phyloP scores from a whole-genome alignment of 2,329 filamentous ascomycete species.

The Aspergillus sp. region DNA sequence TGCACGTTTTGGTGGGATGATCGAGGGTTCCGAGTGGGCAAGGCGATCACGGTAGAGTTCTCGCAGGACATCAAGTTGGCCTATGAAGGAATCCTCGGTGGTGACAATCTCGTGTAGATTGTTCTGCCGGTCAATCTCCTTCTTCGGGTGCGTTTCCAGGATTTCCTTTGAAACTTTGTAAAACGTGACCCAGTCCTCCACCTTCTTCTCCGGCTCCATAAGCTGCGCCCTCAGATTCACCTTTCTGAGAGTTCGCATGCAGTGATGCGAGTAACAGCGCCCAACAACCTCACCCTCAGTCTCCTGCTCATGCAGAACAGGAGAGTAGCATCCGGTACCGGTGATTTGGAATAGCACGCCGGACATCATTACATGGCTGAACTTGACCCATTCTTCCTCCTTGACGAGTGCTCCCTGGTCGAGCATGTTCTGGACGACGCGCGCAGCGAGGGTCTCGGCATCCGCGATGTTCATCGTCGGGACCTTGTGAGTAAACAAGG shows the following conservation, averaged over 20 bases:
- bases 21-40: constrained; percentile 68
- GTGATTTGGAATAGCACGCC: constrained; percentile 94
- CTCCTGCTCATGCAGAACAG: constrained; percentile 70
- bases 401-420: constrained; percentile 72
- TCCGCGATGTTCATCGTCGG: constrained; percentile 98
- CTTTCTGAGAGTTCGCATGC: constrained; percentile 90
- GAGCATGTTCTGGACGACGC: constrained; percentile 78
- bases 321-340: constrained; percentile 85
- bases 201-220: constrained; percentile 66
- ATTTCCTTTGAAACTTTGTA: constrained; percentile 80
- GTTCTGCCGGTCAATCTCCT: constrained; percentile 91
- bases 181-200: constrained; percentile 85
- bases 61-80: constrained; percentile 80
- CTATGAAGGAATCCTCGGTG: constrained; percentile 87
- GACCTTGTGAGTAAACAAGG: constrained; percentile 89
- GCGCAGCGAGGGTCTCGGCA: constrained; percentile 79
- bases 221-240: constrained; percentile 78
- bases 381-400: constrained; percentile 98
- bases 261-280: constrained; percentile 91
- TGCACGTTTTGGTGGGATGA: constrained; percentile 76
- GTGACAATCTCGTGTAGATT: constrained; percentile 93
- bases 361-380: constrained; percentile 74
- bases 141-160: constrained; percentile 69
- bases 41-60: constrained; percentile 84
- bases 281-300: constrained; percentile 58